A percentile compares a stretch with the other conserved stretches of the same genome.
phyloP scores from a whole-genome alignment of 2,329 filamentous ascomycete species.

The Mycosphaerella sp. region DNA sequence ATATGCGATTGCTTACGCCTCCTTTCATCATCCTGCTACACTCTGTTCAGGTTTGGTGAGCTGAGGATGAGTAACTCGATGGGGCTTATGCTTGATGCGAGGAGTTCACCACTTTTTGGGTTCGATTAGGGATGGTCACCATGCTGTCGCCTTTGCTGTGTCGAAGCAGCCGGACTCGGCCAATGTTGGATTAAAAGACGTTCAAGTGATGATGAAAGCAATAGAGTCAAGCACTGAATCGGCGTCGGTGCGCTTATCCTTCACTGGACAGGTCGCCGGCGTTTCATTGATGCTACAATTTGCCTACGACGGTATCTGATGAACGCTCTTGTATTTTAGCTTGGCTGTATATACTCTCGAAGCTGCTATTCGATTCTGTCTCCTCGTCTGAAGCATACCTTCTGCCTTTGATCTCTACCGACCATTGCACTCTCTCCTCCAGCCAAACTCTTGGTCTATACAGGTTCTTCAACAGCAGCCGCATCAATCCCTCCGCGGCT shows the following conservation, averaged over 20 bases:
- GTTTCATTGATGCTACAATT: conserved; percentile 24
- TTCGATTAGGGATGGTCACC: conserved; percentile 33
- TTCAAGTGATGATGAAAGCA: conserved; percentile 82
- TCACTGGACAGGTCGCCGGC: not conserved
- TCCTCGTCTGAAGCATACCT: not conserved
- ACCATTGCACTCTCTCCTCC: too few species aligned
- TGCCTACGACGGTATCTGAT: conserved; percentile 35
- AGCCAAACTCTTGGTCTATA: too few species aligned
- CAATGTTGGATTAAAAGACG: conserved; percentile 29
- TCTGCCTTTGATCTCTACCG: not conserved
- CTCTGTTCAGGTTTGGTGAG: conserved; percentile 15
- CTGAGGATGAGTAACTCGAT: conserved; percentile 83
- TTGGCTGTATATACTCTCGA: not conserved
- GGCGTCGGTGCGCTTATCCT: conserved; percentile 27
- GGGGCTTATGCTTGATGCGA: conserved; percentile 99
- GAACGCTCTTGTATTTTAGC: not conserved
- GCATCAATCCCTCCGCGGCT: too few species aligned
- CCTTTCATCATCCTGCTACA: conserved; percentile 21
- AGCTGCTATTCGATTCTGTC: not conserved
- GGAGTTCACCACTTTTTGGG: conserved; percentile 55
- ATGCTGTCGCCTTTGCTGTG: conserved; percentile 48
- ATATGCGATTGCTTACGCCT: conserved; percentile 82
- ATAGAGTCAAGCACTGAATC: conserved; percentile 99
- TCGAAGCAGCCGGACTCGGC: conserved; percentile 61
- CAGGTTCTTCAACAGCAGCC: too few species aligned